Evolutionary conservation across 768 basidiomycete genomes (phyloP).

Genomic region (Scleroderma bovista): DNA sequence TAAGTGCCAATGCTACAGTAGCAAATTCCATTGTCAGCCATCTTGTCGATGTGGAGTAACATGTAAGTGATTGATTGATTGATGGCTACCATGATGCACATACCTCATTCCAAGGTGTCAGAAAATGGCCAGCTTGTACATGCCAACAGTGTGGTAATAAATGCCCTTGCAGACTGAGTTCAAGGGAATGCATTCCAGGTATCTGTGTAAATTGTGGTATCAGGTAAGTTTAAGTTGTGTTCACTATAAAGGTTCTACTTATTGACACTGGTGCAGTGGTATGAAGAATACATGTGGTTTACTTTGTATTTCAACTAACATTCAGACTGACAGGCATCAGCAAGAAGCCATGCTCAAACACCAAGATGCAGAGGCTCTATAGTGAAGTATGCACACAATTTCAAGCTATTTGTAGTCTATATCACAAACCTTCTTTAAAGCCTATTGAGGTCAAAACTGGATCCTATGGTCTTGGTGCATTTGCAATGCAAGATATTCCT

Average conservation of each 20-base stretch:
- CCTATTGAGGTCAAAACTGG: constrained; percentile 31
- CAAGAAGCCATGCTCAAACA: constrained; percentile 23
- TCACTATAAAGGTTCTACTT: not conserved
- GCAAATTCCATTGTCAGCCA: constrained; percentile 38
- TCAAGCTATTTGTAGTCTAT: not conserved
- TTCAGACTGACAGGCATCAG: constrained; percentile 10
- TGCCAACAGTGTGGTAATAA: constrained; percentile 23
- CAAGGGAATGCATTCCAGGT: constrained; percentile 51
- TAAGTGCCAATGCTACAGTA: constrained; percentile 37
- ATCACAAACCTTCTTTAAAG: constrained; percentile 19
- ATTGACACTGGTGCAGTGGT: constrained; percentile 16
- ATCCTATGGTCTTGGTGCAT: constrained; percentile 41
- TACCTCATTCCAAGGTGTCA: constrained; percentile 30
- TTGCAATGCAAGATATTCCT: constrained; percentile 27
- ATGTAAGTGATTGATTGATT: constrained; percentile 28
- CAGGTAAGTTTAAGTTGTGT: constrained; percentile 23
- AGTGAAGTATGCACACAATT: constrained; percentile 14
- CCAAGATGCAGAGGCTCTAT: constrained; percentile 18
- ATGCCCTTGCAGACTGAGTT: constrained; percentile 34
- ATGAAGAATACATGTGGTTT: not conserved
- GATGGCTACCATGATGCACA: constrained; percentile 13
- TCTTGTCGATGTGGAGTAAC: constrained; percentile 41
- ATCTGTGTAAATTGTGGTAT: constrained; percentile 42
- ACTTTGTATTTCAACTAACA: not conserved
- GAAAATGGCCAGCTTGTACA: constrained; percentile 39